Conservation (phyloP, 2,329 filamentous ascomycete species). For the Penicillium digitatum region DNA sequence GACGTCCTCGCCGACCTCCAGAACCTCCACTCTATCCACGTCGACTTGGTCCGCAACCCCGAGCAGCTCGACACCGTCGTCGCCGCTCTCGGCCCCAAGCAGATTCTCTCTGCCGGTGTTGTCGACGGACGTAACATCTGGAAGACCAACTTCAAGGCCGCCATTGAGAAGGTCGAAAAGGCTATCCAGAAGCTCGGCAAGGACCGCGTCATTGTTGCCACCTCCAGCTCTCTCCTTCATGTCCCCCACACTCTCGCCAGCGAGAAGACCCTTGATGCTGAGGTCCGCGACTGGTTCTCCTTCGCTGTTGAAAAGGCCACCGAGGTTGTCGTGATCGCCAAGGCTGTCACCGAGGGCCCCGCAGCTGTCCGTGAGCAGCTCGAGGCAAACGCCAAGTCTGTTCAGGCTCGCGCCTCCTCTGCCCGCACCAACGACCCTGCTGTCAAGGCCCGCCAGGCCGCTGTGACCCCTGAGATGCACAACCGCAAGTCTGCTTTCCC, state of each 20-base stretch:
- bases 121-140: conserved; percentile 99
- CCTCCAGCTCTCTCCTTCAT: conserved; percentile 96
- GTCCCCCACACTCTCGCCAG: conserved; percentile 95
- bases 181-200: conserved; percentile 95
- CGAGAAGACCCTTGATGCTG: conserved; percentile 95
- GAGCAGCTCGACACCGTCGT: conserved; percentile 90
- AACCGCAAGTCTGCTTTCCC: conserved; percentile 90
- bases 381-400: conserved; percentile 93
- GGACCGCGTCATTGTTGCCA: conserved; percentile 94
- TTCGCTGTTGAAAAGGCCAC: conserved; percentile 92
- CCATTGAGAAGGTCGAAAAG: conserved; percentile 83
- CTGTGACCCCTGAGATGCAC: conserved; percentile 80
- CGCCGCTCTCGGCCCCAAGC: conserved; percentile 77
- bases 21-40: conserved; percentile 77
- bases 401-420: conserved; percentile 85
- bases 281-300: conserved; percentile 97
- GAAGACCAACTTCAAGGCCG: conserved; percentile 98
- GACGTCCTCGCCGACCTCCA: conserved; percentile 72
- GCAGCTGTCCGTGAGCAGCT: conserved; percentile 81
- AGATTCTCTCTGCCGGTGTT: conserved; percentile 89
- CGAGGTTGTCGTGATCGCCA: conserved; percentile 89
- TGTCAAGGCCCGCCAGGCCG: conserved; percentile 93
- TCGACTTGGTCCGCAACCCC: conserved; percentile 96
- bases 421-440: conserved; percentile 93
- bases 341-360: conserved; percentile 91